Evolutionary conservation across 2,329 filamentous ascomycete species (phyloP).

Genomic region (Zymoseptoria brevis): DNA sequence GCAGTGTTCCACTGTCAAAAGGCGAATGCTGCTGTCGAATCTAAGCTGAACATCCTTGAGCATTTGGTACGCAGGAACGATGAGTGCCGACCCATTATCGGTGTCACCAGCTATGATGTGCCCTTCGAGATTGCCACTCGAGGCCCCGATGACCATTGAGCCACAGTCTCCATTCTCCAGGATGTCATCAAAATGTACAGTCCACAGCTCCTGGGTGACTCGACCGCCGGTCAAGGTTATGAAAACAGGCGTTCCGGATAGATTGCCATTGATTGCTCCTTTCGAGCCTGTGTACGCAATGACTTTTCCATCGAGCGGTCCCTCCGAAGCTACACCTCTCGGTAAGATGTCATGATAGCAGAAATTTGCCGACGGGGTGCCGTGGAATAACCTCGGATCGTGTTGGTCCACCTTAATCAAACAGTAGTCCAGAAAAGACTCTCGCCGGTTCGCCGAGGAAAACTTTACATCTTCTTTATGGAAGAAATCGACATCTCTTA

Average conservation of each 20-base stretch:
- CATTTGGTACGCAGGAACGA: conserved; percentile 5
- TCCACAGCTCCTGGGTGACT: conserved; percentile 4
- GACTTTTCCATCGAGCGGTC: background rate
- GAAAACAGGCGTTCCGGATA: conserved; percentile 2
- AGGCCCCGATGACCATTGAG: conserved; percentile 1
- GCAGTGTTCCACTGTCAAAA: background rate
- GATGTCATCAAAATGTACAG: conserved; percentile 1
- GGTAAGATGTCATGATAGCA: background rate
- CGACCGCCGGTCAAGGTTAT: background rate
- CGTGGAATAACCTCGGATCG: background rate
- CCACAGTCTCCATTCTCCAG: conserved; percentile 5
- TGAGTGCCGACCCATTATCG: background rate
- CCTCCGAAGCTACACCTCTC: background rate
- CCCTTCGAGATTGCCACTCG: background rate
- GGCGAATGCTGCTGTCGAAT: background rate
- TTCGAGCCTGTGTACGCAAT: conserved; percentile 5
- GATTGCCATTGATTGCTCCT: background rate
- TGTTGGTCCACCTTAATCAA: background rate
- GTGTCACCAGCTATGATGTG: conserved; percentile 5
- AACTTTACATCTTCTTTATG: conserved; percentile 2
- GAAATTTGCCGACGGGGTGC: background rate
- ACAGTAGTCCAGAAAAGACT: conserved; percentile 3
- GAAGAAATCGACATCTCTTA: background rate
- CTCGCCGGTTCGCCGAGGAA: background rate
- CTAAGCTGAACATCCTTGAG: conserved; percentile 2